Evolutionary conservation across 2,329 filamentous ascomycete genomes (phyloP).

Genomic region (Alternaria sp.): DNA sequence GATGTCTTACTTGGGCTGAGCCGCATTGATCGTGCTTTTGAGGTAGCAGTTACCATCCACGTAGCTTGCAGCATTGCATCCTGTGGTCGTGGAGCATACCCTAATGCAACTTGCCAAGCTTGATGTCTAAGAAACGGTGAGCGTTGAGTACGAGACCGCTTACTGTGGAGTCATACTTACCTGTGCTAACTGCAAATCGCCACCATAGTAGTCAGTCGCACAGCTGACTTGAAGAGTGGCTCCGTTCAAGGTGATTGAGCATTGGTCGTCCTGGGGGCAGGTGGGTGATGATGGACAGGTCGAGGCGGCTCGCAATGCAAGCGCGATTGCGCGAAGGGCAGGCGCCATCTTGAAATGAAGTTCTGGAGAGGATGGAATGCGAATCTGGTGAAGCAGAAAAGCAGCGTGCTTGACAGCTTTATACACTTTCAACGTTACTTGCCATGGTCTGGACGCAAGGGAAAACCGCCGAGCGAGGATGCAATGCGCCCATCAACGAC

Average conservation of each 20-base stretch:
- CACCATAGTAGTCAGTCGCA: slow-evolving; percentile 2
- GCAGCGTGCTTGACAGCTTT: not conserved
- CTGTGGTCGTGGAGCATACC: not conserved
- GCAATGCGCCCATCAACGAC: not conserved
- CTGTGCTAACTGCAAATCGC: not conserved
- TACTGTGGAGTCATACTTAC: not conserved
- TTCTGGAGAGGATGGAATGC: not conserved
- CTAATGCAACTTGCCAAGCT: not conserved
- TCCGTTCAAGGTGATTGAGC: not conserved
- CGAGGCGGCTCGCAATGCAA: not conserved
- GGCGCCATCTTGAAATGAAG: not conserved
- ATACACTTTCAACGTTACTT: not conserved
- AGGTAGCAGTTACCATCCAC: not conserved
- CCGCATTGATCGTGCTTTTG: not conserved
- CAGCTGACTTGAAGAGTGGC: slow-evolving; percentile 1
- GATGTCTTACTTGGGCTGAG: not conserved
- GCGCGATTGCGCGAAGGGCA: not conserved
- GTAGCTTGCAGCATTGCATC: not conserved
- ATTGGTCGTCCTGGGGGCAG: not conserved
- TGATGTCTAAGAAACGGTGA: not conserved
- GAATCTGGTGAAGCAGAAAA: not conserved
- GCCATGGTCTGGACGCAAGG: not conserved
- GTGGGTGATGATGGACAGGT: not conserved
- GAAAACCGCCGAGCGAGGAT: not conserved
- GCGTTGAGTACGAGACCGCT: not conserved